Percentiles rank a stretch among this genome's conserved stretches.
phyloP scores from a whole-genome alignment of 257 asterid genomes.

The Orobanche coerulescens region DNA sequence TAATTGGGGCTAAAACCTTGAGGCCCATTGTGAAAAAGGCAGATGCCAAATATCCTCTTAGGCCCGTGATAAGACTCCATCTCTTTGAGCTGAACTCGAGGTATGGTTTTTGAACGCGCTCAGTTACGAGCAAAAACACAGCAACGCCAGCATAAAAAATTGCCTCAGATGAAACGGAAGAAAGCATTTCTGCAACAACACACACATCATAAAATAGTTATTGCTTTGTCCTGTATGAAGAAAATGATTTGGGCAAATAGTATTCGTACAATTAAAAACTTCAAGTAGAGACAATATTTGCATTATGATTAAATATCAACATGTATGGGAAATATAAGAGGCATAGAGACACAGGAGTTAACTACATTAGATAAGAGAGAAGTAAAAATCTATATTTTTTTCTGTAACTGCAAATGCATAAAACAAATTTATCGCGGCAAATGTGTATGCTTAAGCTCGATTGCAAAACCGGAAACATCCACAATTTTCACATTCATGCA shows the following conservation, averaged over 20 bases:
- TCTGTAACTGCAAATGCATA: background rate
- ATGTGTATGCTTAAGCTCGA: background rate
- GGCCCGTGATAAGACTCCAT: conserved; percentile 96
- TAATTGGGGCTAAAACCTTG: conserved; percentile 62
- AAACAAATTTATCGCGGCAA: background rate
- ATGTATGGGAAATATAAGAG: background rate
- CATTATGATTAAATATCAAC: too few relatives aligned
- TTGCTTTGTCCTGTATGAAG: too few relatives aligned
- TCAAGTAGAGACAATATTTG: background rate
- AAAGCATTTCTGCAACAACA: conserved; percentile 59
- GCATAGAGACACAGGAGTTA: background rate
- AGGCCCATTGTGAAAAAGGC: conserved; percentile 62
- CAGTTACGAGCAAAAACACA: conserved; percentile 48
- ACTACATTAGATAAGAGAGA: background rate
- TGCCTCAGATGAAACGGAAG: conserved; percentile 48
- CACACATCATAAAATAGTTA: conserved; percentile 12
- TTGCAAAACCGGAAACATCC: background rate
- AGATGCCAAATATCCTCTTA: conserved; percentile 61
- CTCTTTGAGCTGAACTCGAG: conserved; percentile 75
- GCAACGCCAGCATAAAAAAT: conserved; percentile 73
- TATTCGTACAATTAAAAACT: background rate
- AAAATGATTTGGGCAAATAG: background rate
- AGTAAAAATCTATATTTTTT: background rate
- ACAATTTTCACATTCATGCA: background rate
- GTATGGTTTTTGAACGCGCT: conserved; percentile 75